phyloP scores from a whole-genome alignment of 129 eudicot species.

The Chrysanthemum lavandulifolium region DNA sequence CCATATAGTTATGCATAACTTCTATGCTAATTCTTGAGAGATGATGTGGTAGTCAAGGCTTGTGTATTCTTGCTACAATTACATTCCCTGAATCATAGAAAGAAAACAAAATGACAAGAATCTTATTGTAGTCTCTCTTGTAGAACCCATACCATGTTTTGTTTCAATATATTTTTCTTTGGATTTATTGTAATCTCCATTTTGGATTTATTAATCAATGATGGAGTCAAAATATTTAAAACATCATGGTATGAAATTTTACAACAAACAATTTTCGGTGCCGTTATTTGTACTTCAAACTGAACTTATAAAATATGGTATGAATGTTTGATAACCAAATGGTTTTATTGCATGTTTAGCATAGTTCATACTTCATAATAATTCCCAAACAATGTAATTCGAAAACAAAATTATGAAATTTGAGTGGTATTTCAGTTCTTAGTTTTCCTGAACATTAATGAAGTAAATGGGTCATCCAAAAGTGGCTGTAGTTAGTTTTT shows the following conservation, averaged over 20 bases:
- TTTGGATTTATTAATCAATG: too few relatives aligned
- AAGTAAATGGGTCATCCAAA: not conserved
- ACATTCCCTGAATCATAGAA: constrained; percentile 6
- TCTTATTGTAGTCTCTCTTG: not conserved
- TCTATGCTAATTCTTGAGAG: not conserved
- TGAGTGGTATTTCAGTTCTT: not conserved
- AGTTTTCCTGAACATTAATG: not conserved
- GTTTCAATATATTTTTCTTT: not conserved
- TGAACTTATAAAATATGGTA: too few relatives aligned
- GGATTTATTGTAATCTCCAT: not conserved
- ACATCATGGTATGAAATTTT: too few relatives aligned
- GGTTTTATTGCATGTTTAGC: not conserved
- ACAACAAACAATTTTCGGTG: too few relatives aligned
- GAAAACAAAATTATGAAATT: not conserved
- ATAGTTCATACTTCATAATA: not conserved
- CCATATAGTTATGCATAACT: not conserved
- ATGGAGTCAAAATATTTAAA: too few relatives aligned
- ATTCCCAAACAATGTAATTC: not conserved
- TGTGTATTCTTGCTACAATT: constrained; percentile 3
- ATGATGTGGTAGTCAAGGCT: not conserved
- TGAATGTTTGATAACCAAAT: not conserved
- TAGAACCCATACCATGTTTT: not conserved
- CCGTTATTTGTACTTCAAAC: too few relatives aligned
- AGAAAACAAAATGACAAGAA: constrained; percentile 8
- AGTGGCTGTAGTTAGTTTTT: not conserved